phyloP scores from a whole-genome alignment of 2,329 filamentous ascomycete species.

The Bertia moriformis region DNA sequence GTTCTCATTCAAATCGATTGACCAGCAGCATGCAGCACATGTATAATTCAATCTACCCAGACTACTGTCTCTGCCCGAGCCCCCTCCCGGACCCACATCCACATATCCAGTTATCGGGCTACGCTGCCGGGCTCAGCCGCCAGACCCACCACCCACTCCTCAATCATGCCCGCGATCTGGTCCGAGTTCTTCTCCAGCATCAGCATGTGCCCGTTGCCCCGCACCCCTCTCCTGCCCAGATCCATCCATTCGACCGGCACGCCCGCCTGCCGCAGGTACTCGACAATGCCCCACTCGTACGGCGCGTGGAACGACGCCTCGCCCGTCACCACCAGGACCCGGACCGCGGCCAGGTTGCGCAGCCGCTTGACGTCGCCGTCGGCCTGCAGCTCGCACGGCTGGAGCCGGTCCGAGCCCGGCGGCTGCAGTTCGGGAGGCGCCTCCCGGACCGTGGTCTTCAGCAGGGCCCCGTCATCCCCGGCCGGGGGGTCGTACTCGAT shows the following conservation, averaged over 20 bases:
- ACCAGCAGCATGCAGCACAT: too few relatives aligned
- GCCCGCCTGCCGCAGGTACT: conserved; percentile 36
- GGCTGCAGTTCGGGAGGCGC: conserved; percentile 10
- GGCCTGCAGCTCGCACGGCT: conserved; percentile 12
- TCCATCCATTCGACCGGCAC: conserved; percentile 25
- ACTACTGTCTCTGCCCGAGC: too few relatives aligned
- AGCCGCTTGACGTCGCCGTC: conserved; percentile 20
- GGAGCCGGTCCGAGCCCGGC: conserved; percentile 10
- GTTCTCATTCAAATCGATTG: too few relatives aligned
- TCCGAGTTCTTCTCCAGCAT: conserved; percentile 36
- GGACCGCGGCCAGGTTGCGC: conserved; percentile 28
- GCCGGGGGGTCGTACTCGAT: conserved; percentile 24
- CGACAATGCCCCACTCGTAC: conserved; percentile 38
- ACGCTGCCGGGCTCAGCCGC: too few relatives aligned
- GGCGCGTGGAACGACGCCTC: conserved; percentile 36
- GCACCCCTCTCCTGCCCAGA: conserved; percentile 25
- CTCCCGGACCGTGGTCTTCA: conserved; percentile 12
- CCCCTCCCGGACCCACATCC: too few relatives aligned
- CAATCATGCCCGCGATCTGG: conserved; percentile 20
- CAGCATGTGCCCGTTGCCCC: conserved; percentile 39
- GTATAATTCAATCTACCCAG: too few relatives aligned
- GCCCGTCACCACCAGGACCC: conserved; percentile 30
- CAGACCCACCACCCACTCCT: conserved; percentile 20
- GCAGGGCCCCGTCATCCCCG: conserved; percentile 11
- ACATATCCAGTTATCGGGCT: too few relatives aligned